These are phyloP conservation scores for Candida nemodendra DNA, from an alignment of 805 yeast genomes.

Conservation along the genomic window DNA sequence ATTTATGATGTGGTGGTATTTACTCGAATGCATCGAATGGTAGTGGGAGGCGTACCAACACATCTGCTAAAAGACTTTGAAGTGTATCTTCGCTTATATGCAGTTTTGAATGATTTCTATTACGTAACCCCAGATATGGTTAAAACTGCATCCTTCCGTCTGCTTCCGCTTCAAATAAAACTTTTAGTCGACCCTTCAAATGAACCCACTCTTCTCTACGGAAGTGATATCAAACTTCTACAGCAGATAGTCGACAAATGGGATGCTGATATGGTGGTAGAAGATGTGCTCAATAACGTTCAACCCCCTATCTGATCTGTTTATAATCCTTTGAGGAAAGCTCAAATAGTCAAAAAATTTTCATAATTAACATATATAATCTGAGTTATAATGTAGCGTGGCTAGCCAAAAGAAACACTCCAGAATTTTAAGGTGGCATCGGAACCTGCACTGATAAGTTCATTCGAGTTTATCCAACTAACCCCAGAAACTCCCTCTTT, in stretches of 20 bases:
- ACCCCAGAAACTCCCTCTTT: constrained; percentile 82
- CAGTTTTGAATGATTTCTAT: constrained; percentile 38
- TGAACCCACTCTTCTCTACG: constrained; percentile 55
- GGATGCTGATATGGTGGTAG: constrained; percentile 48
- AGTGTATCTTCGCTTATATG: constrained; percentile 36
- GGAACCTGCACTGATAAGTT: constrained; percentile 68
- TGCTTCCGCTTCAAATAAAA: constrained; percentile 47
- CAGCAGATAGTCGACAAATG: constrained; percentile 42
- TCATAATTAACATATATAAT: no score
- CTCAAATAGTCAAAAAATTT: no score
- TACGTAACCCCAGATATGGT: constrained; percentile 56
- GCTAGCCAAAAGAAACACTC: no score
- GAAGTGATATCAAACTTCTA: constrained; percentile 48
- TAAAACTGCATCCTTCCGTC: constrained; percentile 45
- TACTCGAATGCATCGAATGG: constrained; percentile 54
- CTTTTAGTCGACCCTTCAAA: constrained; percentile 34
- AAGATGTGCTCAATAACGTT: constrained; percentile 49
- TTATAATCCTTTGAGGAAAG: no score
- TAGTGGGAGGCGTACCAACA: constrained; percentile 52
- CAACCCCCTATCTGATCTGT: constrained; percentile 57
- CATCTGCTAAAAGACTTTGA: constrained; percentile 43
- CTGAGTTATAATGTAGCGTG: no score
- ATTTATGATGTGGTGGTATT: constrained; percentile 56
- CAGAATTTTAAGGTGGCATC: constrained; percentile 82
- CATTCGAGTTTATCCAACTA: constrained; percentile 55